These are phyloP conservation scores for Solanum medicagineum DNA, from an alignment of 257 asterid genomes.

Conservation along the genomic window DNA sequence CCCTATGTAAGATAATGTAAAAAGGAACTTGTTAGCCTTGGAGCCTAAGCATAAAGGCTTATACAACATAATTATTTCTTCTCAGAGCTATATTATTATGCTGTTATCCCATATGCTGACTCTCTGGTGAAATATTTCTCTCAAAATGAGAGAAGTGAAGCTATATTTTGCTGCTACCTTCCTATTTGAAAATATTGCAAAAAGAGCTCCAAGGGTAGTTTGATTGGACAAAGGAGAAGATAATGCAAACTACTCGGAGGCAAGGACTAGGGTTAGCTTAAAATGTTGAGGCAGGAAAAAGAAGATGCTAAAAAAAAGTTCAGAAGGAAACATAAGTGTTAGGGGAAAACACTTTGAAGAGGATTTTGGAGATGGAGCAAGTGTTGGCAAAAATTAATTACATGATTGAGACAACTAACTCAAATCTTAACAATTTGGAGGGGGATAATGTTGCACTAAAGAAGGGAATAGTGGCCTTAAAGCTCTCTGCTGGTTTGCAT, in stretches of 20 bases:
- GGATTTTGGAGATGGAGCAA: slow-evolving; percentile 55
- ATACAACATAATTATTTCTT: too few species aligned
- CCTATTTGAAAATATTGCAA: slow-evolving; percentile 30
- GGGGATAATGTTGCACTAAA: neutral
- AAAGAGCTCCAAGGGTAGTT: slow-evolving; percentile 45
- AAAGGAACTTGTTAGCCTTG: too few species aligned
- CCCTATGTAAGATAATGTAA: slow-evolving; percentile 3
- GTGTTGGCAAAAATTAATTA: slow-evolving; percentile 34
- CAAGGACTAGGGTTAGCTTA: too few species aligned
- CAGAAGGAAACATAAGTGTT: neutral
- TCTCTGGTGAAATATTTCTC: too few species aligned
- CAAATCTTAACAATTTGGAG: too few species aligned
- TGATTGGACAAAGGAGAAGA: slow-evolving; percentile 62
- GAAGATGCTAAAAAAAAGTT: too few species aligned
- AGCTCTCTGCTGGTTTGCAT: slow-evolving; percentile 10
- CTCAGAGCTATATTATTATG: too few species aligned
- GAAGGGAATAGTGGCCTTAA: slow-evolving; percentile 35
- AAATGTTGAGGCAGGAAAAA: too few species aligned
- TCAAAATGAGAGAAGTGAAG: neutral
- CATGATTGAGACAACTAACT: slow-evolving; percentile 2
- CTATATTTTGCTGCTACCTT: slow-evolving; percentile 26
- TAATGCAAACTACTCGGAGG: slow-evolving; percentile 58
- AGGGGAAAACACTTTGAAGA: slow-evolving; percentile 35
- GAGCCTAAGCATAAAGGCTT: too few species aligned
- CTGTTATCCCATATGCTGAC: too few species aligned